These are phyloP conservation scores for Chaetomium tenue DNA, from an alignment of 495 filamentous ascomycete genomes.

Conservation along the genomic window DNA sequence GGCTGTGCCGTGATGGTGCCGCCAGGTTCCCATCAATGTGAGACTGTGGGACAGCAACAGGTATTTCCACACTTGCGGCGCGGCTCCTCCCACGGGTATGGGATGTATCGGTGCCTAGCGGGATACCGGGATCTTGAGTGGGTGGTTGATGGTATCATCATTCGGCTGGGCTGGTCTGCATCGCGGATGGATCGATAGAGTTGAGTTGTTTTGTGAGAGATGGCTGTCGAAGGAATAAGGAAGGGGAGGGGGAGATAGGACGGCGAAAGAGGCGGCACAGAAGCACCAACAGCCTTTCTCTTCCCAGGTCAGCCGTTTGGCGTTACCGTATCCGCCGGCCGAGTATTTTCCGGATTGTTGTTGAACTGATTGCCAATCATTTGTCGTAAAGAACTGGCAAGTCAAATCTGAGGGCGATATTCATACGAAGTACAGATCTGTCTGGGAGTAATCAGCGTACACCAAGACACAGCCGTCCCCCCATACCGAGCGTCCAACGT, in stretches of 20 bases:
- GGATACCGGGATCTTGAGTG: neutral
- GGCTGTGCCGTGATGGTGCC: neutral
- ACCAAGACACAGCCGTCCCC: neutral
- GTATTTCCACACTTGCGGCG: neutral
- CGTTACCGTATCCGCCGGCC: too few species aligned
- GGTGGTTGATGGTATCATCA: neutral
- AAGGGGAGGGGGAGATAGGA: neutral
- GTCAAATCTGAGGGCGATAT: too few species aligned
- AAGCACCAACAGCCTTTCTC: too few species aligned
- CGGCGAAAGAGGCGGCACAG: neutral
- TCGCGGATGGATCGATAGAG: neutral
- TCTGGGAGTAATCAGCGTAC: neutral
- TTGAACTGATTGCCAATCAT: too few species aligned
- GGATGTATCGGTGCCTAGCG: slow-evolving; percentile 1
- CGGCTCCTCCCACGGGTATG: neutral
- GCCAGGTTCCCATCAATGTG: slow-evolving; percentile 2
- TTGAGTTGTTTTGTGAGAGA: neutral
- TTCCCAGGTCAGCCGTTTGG: too few species aligned
- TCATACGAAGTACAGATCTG: too few species aligned
- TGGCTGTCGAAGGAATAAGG: neutral
- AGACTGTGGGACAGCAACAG: slow-evolving; percentile 5
- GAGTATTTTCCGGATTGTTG: too few species aligned
- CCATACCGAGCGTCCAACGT: neutral
- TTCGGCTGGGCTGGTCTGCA: neutral
- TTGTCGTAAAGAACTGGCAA: too few species aligned